These are phyloP conservation scores for Alternaria ethzedia DNA, from an alignment of 2,329 filamentous ascomycete species.

Conservation along the genomic window DNA sequence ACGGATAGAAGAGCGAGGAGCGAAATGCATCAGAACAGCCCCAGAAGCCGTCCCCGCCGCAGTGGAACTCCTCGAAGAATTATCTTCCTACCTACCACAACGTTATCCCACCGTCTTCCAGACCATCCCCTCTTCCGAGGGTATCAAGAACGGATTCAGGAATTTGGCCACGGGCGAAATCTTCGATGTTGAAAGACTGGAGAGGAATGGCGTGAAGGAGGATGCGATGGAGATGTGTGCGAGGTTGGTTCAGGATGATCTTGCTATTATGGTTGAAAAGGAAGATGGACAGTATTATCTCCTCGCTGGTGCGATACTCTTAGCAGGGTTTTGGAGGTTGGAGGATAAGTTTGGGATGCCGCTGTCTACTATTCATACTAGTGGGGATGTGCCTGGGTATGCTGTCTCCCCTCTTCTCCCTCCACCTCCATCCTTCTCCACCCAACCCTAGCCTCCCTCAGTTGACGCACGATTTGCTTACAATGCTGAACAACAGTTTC, in stretches of 20 bases:
- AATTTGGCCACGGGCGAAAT: slow-evolving; percentile 75
- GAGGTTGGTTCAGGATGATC: slow-evolving; percentile 78
- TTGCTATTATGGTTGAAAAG: slow-evolving; percentile 82
- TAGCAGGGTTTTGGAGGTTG: slow-evolving; percentile 84
- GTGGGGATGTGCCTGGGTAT: slow-evolving; percentile 72
- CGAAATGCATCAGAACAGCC: slow-evolving; percentile 71
- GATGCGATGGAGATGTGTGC: slow-evolving; percentile 80
- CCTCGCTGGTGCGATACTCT: slow-evolving; percentile 74
- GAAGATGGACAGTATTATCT: slow-evolving; percentile 81
- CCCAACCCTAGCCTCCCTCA: too few relatives aligned
- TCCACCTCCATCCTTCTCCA: too few relatives aligned
- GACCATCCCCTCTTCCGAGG: slow-evolving; percentile 49
- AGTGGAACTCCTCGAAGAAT: slow-evolving; percentile 76
- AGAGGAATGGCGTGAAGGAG: slow-evolving; percentile 62
- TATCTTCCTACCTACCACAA: slow-evolving; percentile 72
- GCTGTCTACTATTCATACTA: slow-evolving; percentile 73
- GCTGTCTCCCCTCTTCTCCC: not conserved
- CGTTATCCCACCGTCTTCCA: slow-evolving; percentile 77
- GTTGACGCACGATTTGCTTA: too few relatives aligned
- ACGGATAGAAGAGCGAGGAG: slow-evolving; percentile 70
- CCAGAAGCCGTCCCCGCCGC: slow-evolving; percentile 75
- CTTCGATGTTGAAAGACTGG: slow-evolving; percentile 70
- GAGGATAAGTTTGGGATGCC: slow-evolving; percentile 82
- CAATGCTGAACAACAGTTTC: too few relatives aligned
- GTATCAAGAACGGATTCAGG: not conserved